Conservation (phyloP, 2,329 filamentous ascomycete genomes). For the Neonectria ditissima region DNA sequence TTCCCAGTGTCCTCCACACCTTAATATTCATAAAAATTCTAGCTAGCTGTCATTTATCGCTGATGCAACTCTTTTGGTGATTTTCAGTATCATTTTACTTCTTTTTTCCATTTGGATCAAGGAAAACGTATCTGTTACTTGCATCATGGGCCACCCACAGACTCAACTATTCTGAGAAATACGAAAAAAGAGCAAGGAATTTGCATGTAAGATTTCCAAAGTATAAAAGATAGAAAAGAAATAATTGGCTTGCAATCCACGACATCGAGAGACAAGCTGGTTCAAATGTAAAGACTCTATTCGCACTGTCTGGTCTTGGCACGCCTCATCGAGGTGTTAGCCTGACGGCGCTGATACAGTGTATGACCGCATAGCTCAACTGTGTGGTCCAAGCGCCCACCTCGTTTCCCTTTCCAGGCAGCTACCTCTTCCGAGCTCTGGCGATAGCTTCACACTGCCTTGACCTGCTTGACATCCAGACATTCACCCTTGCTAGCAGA, state of each 20-base stretch:
- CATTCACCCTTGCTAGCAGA: background rate
- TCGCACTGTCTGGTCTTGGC: background rate
- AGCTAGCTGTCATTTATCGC: no score
- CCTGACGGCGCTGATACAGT: background rate
- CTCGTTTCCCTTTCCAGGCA: conserved; percentile 9
- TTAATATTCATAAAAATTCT: no score
- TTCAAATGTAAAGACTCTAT: background rate
- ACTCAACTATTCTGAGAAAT: background rate
- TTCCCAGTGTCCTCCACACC: no score
- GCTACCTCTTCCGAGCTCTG: background rate
- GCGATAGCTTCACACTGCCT: conserved; percentile 5
- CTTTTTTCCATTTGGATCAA: no score
- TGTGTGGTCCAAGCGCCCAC: conserved; percentile 15
- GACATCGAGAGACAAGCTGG: background rate
- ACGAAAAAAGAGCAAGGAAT: background rate
- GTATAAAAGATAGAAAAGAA: background rate
- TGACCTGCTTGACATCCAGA: background rate
- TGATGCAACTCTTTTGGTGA: no score
- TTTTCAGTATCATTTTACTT: no score
- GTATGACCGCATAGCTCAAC: background rate
- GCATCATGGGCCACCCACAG: background rate
- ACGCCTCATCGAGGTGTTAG: background rate
- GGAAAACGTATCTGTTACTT: no score
- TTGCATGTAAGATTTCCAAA: background rate
- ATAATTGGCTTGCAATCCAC: background rate